Evolutionary conservation across 306 rosid genomes (phyloP).

Genomic region (Quercus mongolica): DNA sequence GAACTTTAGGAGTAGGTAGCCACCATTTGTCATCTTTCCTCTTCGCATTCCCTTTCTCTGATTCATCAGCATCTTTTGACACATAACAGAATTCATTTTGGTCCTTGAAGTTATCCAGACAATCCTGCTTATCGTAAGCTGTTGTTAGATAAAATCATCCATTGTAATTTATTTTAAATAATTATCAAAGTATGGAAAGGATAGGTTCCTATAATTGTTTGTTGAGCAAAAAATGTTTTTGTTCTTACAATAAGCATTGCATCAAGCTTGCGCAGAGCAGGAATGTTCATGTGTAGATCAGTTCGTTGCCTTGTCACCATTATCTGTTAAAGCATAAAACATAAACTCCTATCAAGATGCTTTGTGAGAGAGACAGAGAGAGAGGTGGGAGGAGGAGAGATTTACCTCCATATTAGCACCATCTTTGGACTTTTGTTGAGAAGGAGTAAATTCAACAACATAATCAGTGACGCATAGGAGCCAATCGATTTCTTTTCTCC

Average conservation of each 20-base stretch:
- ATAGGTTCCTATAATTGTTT: neutral
- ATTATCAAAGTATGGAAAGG: neutral
- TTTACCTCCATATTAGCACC: constrained; percentile 87
- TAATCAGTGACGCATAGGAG: constrained; percentile 78
- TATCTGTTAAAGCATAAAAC: constrained; percentile 47
- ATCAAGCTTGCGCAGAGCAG: constrained; percentile 86
- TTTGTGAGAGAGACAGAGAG: neutral
- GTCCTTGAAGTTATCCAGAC: constrained; percentile 79
- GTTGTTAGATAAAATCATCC: constrained; percentile 14
- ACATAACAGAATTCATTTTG: constrained; percentile 76
- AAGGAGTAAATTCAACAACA: constrained; percentile 89
- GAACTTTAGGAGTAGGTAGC: constrained; percentile 89
- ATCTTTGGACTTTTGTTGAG: constrained; percentile 74
- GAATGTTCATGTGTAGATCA: constrained; percentile 95
- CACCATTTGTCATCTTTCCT: constrained; percentile 90
- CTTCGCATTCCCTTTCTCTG: constrained; percentile 44
- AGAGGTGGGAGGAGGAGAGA: neutral
- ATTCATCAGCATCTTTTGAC: constrained; percentile 54
- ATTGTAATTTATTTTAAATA: neutral
- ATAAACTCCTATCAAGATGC: constrained; percentile 1
- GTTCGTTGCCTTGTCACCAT: constrained; percentile 93
- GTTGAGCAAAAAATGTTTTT: neutral
- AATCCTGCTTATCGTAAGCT: constrained; percentile 52
- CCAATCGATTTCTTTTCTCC: constrained; percentile 91
- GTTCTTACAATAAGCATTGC: constrained; percentile 81